Conservation (phyloP, 176 grass and related monocot species). For the Chrysopogon serrulatus region DNA sequence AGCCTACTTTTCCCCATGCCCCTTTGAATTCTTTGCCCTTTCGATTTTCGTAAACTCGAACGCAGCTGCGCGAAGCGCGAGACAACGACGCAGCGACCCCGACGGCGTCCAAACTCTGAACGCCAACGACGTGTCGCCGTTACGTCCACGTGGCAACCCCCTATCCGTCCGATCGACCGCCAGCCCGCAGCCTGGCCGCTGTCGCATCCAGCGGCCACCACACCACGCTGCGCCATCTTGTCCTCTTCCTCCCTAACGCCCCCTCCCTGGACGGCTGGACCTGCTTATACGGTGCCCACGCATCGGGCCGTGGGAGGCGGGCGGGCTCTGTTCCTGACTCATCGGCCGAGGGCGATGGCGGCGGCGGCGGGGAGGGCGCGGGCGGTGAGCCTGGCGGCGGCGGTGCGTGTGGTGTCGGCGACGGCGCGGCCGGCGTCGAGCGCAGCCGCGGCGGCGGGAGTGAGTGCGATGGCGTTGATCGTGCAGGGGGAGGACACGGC, state of each 20-base stretch:
- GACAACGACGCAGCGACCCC: not conserved
- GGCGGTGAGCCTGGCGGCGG: constrained; percentile 33
- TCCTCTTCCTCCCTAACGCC: constrained; percentile 18
- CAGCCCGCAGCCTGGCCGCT: not conserved
- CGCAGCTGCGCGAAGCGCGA: not conserved
- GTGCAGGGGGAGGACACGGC: constrained; percentile 64
- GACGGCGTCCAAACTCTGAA: not conserved
- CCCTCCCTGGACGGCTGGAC: not conserved
- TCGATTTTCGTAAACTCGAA: not conserved
- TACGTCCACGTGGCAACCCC: not conserved
- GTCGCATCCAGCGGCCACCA: constrained; percentile 7
- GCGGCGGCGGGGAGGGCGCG: constrained; percentile 8
- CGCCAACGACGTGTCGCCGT: constrained; percentile 1
- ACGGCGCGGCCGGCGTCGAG: constrained; percentile 51
- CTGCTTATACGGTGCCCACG: constrained; percentile 24
- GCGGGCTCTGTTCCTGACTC: constrained; percentile 20
- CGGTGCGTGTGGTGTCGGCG: constrained; percentile 29
- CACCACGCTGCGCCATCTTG: constrained; percentile 13
- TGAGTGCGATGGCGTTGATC: constrained; percentile 21
- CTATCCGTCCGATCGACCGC: constrained; percentile 13
- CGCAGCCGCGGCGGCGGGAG: constrained; percentile 31
- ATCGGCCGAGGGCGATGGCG: constrained; percentile 18
- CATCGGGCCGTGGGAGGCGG: constrained; percentile 26
- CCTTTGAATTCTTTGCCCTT: no score
- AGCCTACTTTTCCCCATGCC: not conserved